phyloP scores from a whole-genome alignment of 2,329 filamentous ascomycete genomes.

The Hymenoscyphus fraxineus region DNA sequence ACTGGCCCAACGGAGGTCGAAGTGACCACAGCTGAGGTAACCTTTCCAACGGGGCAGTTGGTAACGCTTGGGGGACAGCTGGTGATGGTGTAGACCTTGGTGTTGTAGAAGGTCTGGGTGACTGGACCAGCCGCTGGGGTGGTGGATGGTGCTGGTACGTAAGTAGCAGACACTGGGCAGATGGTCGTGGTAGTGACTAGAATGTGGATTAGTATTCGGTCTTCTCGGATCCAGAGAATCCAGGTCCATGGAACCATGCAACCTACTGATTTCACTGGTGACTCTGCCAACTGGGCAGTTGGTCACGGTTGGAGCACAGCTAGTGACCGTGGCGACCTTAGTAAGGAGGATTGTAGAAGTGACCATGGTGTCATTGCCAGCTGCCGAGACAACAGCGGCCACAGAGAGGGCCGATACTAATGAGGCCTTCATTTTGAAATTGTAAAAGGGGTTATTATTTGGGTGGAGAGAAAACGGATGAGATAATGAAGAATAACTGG shows the following conservation, averaged over 20 bases:
- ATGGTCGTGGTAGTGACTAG: slow-evolving; percentile 9
- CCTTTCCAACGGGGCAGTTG: slow-evolving; percentile 29
- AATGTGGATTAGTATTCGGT: neutral
- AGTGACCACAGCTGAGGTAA: slow-evolving; percentile 35
- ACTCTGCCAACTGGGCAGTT: slow-evolving; percentile 30
- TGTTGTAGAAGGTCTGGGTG: slow-evolving; percentile 13
- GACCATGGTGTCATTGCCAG: neutral
- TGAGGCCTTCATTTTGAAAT: slow-evolving; percentile 19
- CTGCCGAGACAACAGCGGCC: slow-evolving; percentile 4
- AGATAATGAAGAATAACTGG: slow-evolving; percentile 1
- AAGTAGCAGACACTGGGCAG: slow-evolving; percentile 11
- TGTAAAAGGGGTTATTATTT: slow-evolving; percentile 3
- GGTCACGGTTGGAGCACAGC: slow-evolving; percentile 29
- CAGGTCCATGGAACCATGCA: no score
- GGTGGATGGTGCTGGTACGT: slow-evolving; percentile 5
- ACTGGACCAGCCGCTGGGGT: slow-evolving; percentile 7
- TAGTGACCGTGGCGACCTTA: slow-evolving; percentile 24
- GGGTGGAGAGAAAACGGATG: neutral
- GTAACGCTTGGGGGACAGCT: slow-evolving; percentile 29
- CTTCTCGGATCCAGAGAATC: no score
- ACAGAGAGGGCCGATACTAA: slow-evolving; percentile 11
- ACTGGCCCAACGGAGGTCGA: slow-evolving; percentile 10
- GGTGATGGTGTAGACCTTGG: slow-evolving; percentile 25
- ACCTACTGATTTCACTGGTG: slow-evolving; percentile 35
- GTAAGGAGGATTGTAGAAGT: slow-evolving; percentile 15